Evolutionary conservation across 139 green algal species (phyloP), one percentile per base, ranked within the genome.

Genomic region (Mesotaenium endlicherianum): DNA sequence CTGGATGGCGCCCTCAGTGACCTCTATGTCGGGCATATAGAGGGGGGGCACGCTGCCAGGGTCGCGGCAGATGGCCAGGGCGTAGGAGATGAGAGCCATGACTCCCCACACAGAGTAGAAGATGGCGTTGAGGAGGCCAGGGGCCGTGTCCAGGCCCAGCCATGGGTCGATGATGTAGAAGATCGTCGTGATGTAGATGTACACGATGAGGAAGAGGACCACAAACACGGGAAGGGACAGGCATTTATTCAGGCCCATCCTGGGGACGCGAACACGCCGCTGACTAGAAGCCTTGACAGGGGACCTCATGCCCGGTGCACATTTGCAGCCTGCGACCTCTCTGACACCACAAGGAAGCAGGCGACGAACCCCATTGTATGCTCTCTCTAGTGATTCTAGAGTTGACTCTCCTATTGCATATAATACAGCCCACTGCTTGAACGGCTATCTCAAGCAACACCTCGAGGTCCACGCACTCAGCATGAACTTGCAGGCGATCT

Each of bases 151-250:
- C 14, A 74, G 30, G 60, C 70, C 81, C 17, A 90, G 47, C 81
- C 81, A 77, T 17, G 45, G 68, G 3, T 71, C 57, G 30, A 85
- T 75, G 14, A 86, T 47, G 17, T 59, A 8, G 50, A 86, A 81
- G 20, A 71, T 79, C 20, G 70, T 47, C 0, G 43, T 86, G 41
- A 74, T 47, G 47, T 84, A 86, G 3, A 88, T 40, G 82, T 70
- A 84, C 44, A 36, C n/a, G 70, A 88, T 76, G 17, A 90, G 3
- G 14, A 50, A 20, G 1, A 88, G 34, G 4, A 88, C 87, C 20
- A 75, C 40, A 16, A 87, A n/a, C 42, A 90, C 86, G 14, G 86
- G 85, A 8, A 87, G 72, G 2, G 79, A 82, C 1, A 89, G n/a
- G 68, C 44, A 86, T 4, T 43, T 41, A 20, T 26, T 49, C 26